Percentiles rank a stretch among this genome's conserved stretches.
Evolutionary conservation across 192 early-diverging fungal genomes (phyloP).

Genomic region (Paraglomus brasilianum): DNA sequence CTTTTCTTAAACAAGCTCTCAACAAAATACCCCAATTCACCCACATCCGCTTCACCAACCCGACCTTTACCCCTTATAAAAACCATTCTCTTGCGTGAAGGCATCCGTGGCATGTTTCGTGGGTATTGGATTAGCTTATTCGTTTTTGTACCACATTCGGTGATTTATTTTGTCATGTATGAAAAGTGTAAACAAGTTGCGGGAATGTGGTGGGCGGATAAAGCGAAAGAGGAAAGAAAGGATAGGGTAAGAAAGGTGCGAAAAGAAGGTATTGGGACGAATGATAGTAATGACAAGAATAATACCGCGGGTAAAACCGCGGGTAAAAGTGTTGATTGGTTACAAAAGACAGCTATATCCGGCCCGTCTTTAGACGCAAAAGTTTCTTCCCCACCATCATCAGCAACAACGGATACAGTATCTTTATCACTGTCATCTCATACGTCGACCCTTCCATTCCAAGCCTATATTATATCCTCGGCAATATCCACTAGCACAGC

Average conservation of each 20-base stretch:
- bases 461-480: slow-evolving; percentile 59
- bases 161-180: slow-evolving; percentile 68
- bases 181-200: slow-evolving; percentile 42
- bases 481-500: slow-evolving; percentile 57
- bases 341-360: neutral
- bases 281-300: neutral
- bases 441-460: slow-evolving; percentile 47
- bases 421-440: neutral
- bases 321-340: neutral
- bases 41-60: neutral
- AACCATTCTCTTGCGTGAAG: slow-evolving; percentile 55
- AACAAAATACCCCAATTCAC: neutral
- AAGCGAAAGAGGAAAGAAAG: neutral
- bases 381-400: neutral
- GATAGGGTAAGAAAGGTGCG: neutral
- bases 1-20: neutral
- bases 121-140: slow-evolving; percentile 72
- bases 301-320: slow-evolving; percentile 36
- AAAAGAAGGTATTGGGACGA: neutral
- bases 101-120: slow-evolving; percentile 64
- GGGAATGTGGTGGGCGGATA: neutral
- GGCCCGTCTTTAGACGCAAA: neutral
- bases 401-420: neutral
- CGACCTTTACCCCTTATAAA: slow-evolving; percentile 40
- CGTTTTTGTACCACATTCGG: slow-evolving; percentile 77